A percentile compares a stretch with the other conserved stretches of the same genome.
phyloP scores from a whole-genome alignment of 352 stramenopile species.

The Globisporangium solare region DNA sequence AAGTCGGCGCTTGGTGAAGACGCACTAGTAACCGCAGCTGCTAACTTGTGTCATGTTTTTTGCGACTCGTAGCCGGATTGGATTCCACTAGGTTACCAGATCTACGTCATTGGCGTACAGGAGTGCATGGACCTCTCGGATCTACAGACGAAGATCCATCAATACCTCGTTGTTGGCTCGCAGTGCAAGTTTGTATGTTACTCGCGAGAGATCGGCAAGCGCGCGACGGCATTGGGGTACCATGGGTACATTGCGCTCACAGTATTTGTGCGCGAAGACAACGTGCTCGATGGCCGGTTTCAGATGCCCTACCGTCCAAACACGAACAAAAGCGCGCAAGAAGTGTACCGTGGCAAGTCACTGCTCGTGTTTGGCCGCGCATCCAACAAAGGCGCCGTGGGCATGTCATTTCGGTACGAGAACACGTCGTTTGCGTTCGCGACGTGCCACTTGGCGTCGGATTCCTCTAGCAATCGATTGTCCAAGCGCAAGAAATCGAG shows the following conservation, averaged over 20 bases:
- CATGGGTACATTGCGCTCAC: slow-evolving; percentile 86
- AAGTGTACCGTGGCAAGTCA: slow-evolving; percentile 76
- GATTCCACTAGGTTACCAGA: slow-evolving; percentile 40
- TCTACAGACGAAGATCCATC: slow-evolving; percentile 59
- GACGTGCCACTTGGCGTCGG: slow-evolving; percentile 83
- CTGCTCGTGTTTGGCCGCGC: slow-evolving; percentile 69
- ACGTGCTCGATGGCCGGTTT: slow-evolving; percentile 60
- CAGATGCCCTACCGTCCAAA: slow-evolving; percentile 53
- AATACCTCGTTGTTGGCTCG: slow-evolving; percentile 49
- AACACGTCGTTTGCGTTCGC: slow-evolving; percentile 64
- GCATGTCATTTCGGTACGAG: slow-evolving; percentile 53
- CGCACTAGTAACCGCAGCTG: no score
- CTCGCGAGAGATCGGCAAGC: slow-evolving; percentile 77
- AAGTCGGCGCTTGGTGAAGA: slow-evolving; percentile 1
- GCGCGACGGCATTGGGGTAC: slow-evolving; percentile 71
- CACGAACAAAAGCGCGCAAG: slow-evolving; percentile 54
- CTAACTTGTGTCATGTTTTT: not conserved
- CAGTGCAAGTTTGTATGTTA: slow-evolving; percentile 70
- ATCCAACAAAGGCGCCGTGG: slow-evolving; percentile 69
- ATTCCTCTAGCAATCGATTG: slow-evolving; percentile 55
- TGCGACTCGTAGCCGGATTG: slow-evolving; percentile 33
- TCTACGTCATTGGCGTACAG: slow-evolving; percentile 20
- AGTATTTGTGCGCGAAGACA: slow-evolving; percentile 71
- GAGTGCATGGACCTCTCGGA: slow-evolving; percentile 86
- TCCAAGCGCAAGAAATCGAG: slow-evolving; percentile 21